Evolutionary conservation across 2,329 filamentous ascomycete genomes (phyloP).

Genomic region (Periconia sp.): DNA sequence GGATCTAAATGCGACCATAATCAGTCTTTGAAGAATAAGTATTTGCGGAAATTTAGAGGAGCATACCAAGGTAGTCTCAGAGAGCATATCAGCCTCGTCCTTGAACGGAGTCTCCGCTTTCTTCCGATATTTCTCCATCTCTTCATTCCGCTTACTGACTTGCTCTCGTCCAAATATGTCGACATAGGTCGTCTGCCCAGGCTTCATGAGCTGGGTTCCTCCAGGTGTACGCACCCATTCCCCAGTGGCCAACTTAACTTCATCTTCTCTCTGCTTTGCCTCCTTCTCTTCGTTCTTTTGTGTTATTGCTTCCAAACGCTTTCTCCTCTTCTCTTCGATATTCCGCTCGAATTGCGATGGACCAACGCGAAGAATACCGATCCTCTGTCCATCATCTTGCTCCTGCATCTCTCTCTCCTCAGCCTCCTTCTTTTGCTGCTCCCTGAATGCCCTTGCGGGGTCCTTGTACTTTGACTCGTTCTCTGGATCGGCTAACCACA

Average conservation of each 20-base stretch:
- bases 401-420: slow-evolving; percentile 28
- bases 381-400: slow-evolving; percentile 28
- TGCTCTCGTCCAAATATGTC: slow-evolving; percentile 41
- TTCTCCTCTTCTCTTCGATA: slow-evolving; percentile 38
- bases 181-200: slow-evolving; percentile 40
- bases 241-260: slow-evolving; percentile 39
- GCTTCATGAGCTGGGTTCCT: slow-evolving; percentile 44
- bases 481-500: slow-evolving; percentile 45
- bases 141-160: slow-evolving; percentile 36
- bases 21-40: slow-evolving; percentile 7
- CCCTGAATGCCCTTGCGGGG: slow-evolving; percentile 39
- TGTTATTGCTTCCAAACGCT: slow-evolving; percentile 35
- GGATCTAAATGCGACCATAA: too few relatives aligned
- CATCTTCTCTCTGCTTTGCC: slow-evolving; percentile 32
- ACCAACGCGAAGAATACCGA: slow-evolving; percentile 42
- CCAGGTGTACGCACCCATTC: slow-evolving; percentile 41
- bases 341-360: slow-evolving; percentile 43
- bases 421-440: slow-evolving; percentile 40
- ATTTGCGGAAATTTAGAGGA: not conserved
- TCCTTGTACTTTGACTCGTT: slow-evolving; percentile 48
- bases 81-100: slow-evolving; percentile 32
- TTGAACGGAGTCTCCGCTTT: slow-evolving; percentile 30
- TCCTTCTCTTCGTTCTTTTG: slow-evolving; percentile 42
- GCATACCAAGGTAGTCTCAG: slow-evolving; percentile 40
- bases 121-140: slow-evolving; percentile 33